These are phyloP conservation scores for Cucumis melo DNA, from an alignment of 306 rosid species.

Conservation along the genomic window DNA sequence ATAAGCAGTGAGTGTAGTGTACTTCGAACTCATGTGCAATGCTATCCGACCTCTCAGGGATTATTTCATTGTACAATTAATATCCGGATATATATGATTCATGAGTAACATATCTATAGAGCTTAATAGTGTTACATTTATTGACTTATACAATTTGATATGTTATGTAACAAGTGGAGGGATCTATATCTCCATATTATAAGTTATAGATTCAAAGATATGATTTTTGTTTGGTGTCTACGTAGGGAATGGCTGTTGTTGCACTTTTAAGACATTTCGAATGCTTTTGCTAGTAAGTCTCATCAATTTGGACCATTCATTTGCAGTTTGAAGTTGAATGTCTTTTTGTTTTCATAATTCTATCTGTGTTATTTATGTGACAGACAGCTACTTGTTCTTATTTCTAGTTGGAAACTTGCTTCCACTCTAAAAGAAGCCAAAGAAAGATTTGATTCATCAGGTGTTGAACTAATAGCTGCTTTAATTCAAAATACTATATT, in stretches of 20 bases:
- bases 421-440: slow-evolving; percentile 52
- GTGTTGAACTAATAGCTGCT: slow-evolving; percentile 65
- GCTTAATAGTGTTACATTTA: background rate
- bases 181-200: background rate
- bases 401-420: slow-evolving; percentile 69
- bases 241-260: slow-evolving; percentile 75
- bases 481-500: background rate
- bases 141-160: background rate
- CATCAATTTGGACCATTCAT: background rate
- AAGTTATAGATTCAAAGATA: background rate
- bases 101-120: background rate
- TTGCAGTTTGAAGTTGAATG: background rate
- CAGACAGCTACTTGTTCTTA: slow-evolving; percentile 1
- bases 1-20: background rate
- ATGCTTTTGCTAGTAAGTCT: slow-evolving; percentile 68
- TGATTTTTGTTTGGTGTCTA: background rate
- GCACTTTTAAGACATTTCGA: slow-evolving; percentile 89
- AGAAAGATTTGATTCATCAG: slow-evolving; percentile 57
- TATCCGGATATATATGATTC: background rate
- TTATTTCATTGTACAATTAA: background rate
- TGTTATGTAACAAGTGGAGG: background rate
- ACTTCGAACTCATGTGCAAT: background rate
- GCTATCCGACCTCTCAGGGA: background rate
- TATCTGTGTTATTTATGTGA: background rate
- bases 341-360: background rate